phyloP scores from a whole-genome alignment of 2,329 filamentous ascomycete species.

The Penicillium sp. region DNA sequence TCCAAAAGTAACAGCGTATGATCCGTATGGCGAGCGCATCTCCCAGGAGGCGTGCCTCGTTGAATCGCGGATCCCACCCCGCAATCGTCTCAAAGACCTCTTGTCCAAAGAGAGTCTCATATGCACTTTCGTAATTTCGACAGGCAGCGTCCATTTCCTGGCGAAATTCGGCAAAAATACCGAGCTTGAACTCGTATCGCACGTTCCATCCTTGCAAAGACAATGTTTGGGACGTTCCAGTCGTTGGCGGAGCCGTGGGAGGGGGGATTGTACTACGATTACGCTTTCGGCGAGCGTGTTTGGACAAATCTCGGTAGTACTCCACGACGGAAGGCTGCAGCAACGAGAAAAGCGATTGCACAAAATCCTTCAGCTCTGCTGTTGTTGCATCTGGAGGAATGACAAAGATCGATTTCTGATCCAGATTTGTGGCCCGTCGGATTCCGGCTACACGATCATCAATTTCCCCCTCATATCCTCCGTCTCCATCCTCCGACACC shows the following conservation, averaged over 20 bases:
- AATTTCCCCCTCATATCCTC: conserved; percentile 53
- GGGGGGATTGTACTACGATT: conserved; percentile 70
- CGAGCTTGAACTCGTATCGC: conserved; percentile 90
- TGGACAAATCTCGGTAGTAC: conserved; percentile 91
- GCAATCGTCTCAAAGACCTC: conserved; percentile 85
- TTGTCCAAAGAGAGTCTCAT: conserved; percentile 72
- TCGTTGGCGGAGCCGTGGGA: conserved; percentile 75
- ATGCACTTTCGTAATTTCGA: conserved; percentile 79
- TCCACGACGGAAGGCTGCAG: conserved; percentile 73
- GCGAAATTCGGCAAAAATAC: conserved; percentile 83
- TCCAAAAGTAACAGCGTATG: conserved; percentile 76
- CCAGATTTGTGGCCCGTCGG: conserved; percentile 69
- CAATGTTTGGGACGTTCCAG: conserved; percentile 78
- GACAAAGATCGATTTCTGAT: conserved; percentile 80
- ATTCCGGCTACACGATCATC: conserved; percentile 77
- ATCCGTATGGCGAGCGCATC: conserved; percentile 76
- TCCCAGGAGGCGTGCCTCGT: conserved; percentile 82
- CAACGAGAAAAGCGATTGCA: conserved; percentile 64
- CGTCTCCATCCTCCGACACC: conserved; percentile 66
- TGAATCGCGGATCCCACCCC: conserved; percentile 84
- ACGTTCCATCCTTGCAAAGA: conserved; percentile 84
- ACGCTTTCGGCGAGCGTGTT: conserved; percentile 83
- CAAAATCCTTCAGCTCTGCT: conserved; percentile 66
- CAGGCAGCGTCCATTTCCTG: conserved; percentile 86
- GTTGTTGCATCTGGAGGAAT: conserved; percentile 67